Percentiles rank a stretch among this genome's conserved stretches.
Conservation (phyloP, 1,284 basidiomycete genomes). For the Sutorius eximius region DNA sequence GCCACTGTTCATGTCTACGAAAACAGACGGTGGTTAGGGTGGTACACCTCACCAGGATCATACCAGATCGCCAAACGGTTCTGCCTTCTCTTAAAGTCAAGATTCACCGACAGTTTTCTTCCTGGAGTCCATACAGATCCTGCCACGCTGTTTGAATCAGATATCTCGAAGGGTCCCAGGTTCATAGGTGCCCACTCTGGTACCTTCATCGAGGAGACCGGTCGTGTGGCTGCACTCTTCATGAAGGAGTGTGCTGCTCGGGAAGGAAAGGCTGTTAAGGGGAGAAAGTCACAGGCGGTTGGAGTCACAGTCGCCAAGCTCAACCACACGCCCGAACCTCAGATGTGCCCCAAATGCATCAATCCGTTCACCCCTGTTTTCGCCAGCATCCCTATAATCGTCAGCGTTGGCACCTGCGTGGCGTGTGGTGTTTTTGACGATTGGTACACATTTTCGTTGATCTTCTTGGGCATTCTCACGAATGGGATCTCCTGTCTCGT, state of each 20-base stretch:
- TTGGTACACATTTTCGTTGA: slow-evolving; percentile 27
- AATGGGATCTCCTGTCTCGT: slow-evolving; percentile 24
- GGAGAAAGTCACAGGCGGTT: slow-evolving; percentile 4
- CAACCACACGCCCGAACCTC: not conserved
- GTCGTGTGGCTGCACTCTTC: slow-evolving; percentile 15
- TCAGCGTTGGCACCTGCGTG: slow-evolving; percentile 18
- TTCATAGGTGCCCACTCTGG: slow-evolving; percentile 21
- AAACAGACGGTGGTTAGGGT: no score
- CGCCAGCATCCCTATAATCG: slow-evolving; percentile 20
- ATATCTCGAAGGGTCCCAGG: slow-evolving; percentile 17
- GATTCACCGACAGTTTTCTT: no score
- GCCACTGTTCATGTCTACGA: no score
- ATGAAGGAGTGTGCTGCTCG: slow-evolving; percentile 10
- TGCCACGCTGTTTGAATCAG: slow-evolving; percentile 13
- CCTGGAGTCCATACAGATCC: slow-evolving; percentile 6
- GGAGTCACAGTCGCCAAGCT: slow-evolving; percentile 20
- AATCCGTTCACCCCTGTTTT: not conserved
- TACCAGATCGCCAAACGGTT: no score
- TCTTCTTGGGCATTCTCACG: slow-evolving; percentile 28
- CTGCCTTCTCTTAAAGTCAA: no score
- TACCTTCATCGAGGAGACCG: slow-evolving; percentile 21
- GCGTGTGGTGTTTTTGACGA: slow-evolving; percentile 21
- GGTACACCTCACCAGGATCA: no score
- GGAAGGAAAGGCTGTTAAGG: not conserved
- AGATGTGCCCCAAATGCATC: not conserved